phyloP scores from a whole-genome alignment of 345 rosid genomes.

The Brassica juncea region DNA sequence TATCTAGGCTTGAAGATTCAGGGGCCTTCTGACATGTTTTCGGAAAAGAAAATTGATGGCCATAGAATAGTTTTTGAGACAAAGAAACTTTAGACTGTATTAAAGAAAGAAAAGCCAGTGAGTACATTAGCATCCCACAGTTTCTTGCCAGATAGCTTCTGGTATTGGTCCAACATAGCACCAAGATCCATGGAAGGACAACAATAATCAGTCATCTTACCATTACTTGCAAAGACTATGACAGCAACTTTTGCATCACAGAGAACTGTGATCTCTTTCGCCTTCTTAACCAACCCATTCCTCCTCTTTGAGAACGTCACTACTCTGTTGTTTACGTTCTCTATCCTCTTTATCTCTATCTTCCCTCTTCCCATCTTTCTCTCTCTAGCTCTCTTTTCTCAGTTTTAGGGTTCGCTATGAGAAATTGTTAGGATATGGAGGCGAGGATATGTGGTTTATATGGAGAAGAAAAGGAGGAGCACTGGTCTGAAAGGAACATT shows the following conservation, averaged over 20 bases:
- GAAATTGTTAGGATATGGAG: constrained; percentile 23
- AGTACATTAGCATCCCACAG: constrained; percentile 88
- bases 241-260: constrained; percentile 86
- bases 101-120: background rate
- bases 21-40: constrained; percentile 48
- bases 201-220: constrained; percentile 66
- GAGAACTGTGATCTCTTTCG: constrained; percentile 71
- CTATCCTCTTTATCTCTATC: constrained; percentile 83
- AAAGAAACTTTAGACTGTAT: background rate
- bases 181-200: constrained; percentile 64
- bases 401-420: constrained; percentile 25
- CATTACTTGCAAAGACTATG: constrained; percentile 61
- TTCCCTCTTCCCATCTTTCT: constrained; percentile 75
- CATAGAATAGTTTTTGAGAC: constrained; percentile 20
- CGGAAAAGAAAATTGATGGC: constrained; percentile 39
- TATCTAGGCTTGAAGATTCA: constrained; percentile 49
- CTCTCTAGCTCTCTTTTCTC: constrained; percentile 1
- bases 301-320: constrained; percentile 78
- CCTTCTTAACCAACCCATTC: constrained; percentile 72
- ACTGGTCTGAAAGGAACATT: constrained; percentile 27
- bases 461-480: constrained; percentile 28
- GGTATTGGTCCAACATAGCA: constrained; percentile 77
- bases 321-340: constrained; percentile 74
- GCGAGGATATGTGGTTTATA: constrained; percentile 35
- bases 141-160: constrained; percentile 71